A percentile compares a stretch with the other conserved stretches of the same genome.
Evolutionary conservation across 2,329 filamentous ascomycete species (phyloP).

Genomic region (Colletotrichum filicis): DNA sequence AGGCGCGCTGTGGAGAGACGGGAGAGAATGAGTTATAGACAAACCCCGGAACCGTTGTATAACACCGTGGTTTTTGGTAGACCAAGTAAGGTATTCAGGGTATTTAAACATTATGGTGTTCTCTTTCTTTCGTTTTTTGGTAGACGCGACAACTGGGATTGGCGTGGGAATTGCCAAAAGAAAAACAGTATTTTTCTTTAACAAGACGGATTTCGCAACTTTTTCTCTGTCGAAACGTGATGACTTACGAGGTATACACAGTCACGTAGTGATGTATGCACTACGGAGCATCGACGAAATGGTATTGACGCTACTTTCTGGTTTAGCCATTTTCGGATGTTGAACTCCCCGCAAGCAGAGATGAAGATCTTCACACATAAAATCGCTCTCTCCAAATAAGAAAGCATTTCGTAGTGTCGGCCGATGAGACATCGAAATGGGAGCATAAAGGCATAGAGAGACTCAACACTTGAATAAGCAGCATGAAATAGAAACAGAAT

Average conservation of each 20-base stretch:
- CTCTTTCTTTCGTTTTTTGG: not conserved
- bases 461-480: not conserved
- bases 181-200: too few species aligned
- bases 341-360: not conserved
- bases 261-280: too few species aligned
- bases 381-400: not conserved
- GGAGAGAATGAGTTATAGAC: not conserved
- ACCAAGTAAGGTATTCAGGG: not conserved
- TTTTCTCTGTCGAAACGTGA: too few species aligned
- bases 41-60: not conserved
- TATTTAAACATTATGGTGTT: too few species aligned
- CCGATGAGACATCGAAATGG: too few species aligned
- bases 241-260: too few species aligned
- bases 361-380: not conserved
- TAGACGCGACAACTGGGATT: not conserved
- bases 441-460: too few species aligned
- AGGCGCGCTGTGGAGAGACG: not conserved
- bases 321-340: not conserved
- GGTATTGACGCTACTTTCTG: too few species aligned
- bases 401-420: not conserved
- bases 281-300: too few species aligned
- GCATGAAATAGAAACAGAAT: not conserved
- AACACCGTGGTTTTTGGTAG: not conserved
- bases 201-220: too few species aligned
- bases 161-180: too few species aligned